Evolutionary conservation across 495 filamentous ascomycete genomes (phyloP), one percentile per base, ranked within the genome.

Genomic region (Talaromyces trachyspermus): DNA sequence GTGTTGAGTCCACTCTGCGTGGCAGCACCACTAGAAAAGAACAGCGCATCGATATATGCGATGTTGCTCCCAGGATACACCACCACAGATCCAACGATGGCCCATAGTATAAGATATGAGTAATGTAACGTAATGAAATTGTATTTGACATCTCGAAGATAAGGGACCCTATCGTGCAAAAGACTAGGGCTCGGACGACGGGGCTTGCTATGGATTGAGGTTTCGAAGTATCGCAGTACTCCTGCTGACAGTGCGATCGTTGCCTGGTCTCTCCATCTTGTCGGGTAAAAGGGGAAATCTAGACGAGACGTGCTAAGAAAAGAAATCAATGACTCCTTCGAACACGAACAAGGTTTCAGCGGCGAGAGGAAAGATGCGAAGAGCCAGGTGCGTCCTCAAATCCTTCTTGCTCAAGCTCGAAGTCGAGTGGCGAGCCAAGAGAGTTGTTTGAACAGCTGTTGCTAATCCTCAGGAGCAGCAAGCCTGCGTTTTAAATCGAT

Each of bases 1-100:
- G 89, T 83, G 64, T 98, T 98, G 49, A 99, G 68, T 0, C 92
- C 92, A 40, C 87, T 91, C 61, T 99, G 92, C 1, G 90, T 96
- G 46, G 85, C 79, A 27, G 84, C 74, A 11, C 94, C 89, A 49
- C 73, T 75, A 10, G 83, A 74, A 50, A 95, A 85, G 70, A 95
- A 88, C 14, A 99, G 76, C 11, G 89, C 86, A 74, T 99, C 89
- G 50, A 90, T 87, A 55, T 94, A 99, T 5, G 64, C 50, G 32
- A 99, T 58, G 5, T 75, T 56, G 12, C 72, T 74, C 11, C 59
- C 63, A n/a, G 76, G 71, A 49, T 76, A 95, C 12, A 97, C 55
- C 8, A 95, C 69, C 49, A 96, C 60, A 2, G 89, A 95, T 4
- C 81, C 82, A 36, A 88, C 12, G 26, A 99, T 61, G 2, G 66